These are phyloP conservation scores for Fusarium bactridioides DNA, from an alignment of 2,329 filamentous ascomycete species.

Conservation along the genomic window DNA sequence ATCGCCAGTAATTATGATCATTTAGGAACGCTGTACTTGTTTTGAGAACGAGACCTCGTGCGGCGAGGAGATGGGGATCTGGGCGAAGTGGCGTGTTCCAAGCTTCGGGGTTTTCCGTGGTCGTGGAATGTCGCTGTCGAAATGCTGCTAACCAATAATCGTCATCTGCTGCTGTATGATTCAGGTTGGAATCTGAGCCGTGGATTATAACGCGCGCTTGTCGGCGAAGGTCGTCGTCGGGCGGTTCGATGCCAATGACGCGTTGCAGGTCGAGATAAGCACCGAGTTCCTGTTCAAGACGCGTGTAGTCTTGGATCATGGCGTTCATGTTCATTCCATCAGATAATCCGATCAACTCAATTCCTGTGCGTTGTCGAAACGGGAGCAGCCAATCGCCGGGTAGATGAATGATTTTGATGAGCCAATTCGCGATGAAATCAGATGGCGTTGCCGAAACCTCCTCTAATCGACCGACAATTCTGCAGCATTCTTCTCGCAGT, in stretches of 20 bases:
- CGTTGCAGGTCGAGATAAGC: constrained; percentile 28
- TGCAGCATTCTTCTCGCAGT: constrained; percentile 33
- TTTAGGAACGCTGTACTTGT: constrained; percentile 32
- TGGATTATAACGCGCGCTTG: constrained; percentile 32
- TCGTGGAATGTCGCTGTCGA: constrained; percentile 29
- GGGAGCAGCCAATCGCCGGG: constrained; percentile 29
- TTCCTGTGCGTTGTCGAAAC: constrained; percentile 29
- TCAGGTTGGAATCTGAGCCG: constrained; percentile 21
- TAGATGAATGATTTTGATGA: constrained; percentile 29
- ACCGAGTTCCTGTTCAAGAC: constrained; percentile 22
- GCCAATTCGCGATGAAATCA: constrained; percentile 40
- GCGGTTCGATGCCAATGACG: constrained; percentile 28
- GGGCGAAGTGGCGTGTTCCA: neutral
- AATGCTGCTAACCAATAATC: constrained; percentile 36
- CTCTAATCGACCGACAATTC: constrained; percentile 30
- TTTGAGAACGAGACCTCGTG: constrained; percentile 20
- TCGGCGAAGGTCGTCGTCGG: constrained; percentile 27
- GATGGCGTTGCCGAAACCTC: constrained; percentile 30
- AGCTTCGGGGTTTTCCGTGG: neutral
- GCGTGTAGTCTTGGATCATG: constrained; percentile 36
- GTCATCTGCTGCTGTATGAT: constrained; percentile 36
- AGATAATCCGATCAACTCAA: neutral
- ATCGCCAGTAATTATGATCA: constrained; percentile 37
- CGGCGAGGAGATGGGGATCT: constrained; percentile 16
- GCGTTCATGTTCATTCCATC: neutral